Percentiles rank a stretch among this genome's conserved stretches.
Evolutionary conservation across 169 alveolate species (phyloP).

Genomic region (Plasmodium falciparum): DNA sequence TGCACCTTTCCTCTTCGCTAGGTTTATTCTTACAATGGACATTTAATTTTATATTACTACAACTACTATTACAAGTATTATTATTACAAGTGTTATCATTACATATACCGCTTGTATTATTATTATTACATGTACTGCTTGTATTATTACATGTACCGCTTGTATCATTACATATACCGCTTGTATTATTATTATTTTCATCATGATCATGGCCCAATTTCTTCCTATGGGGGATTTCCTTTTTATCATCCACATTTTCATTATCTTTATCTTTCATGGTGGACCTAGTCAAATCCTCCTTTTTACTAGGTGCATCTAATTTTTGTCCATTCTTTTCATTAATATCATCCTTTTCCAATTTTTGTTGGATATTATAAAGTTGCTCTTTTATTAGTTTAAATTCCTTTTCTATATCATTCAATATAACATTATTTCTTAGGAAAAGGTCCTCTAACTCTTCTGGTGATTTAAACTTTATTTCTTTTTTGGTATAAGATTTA

Average conservation of each 20-base stretch:
- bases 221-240: neutral
- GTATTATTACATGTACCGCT: neutral
- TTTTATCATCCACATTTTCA: neutral
- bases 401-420: constrained; percentile 79
- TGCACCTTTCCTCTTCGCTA: neutral
- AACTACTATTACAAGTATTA: too few relatives aligned
- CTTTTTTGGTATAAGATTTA: constrained; percentile 80
- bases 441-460: constrained; percentile 90
- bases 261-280: neutral
- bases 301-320: too few relatives aligned
- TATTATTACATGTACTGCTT: too few relatives aligned
- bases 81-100: neutral
- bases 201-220: neutral
- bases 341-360: neutral
- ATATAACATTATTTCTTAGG: constrained; percentile 78
- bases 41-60: neutral
- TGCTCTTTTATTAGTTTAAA: constrained; percentile 25
- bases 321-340: neutral
- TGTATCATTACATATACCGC: neutral
- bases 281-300: too few relatives aligned
- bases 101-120: too few relatives aligned
- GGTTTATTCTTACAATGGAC: too few relatives aligned
- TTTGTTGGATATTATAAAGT: neutral
- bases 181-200: neutral
- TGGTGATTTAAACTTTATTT: constrained; percentile 94